These are phyloP conservation scores for Amylostereum areolatum DNA, from an alignment of 1,284 basidiomycete species.

Conservation along the genomic window DNA sequence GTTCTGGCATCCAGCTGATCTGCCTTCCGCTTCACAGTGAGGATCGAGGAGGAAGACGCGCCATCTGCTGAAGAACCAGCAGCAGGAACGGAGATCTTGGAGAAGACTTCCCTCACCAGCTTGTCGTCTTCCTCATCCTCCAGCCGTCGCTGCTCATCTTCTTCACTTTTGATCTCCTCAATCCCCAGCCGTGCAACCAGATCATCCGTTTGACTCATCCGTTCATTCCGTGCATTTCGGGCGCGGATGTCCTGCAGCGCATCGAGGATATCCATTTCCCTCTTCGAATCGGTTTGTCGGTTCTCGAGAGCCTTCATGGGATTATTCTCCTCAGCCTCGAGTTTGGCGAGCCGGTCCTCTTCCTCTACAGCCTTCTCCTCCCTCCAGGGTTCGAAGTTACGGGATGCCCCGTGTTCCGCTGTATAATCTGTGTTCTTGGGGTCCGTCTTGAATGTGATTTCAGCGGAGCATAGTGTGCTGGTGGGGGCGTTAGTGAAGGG, in stretches of 20 bases:
- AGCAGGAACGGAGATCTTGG: conserved; percentile 53
- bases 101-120: conserved; percentile 82
- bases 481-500: conserved; percentile 1
- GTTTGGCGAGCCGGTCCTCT: conserved; percentile 69
- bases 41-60: conserved; percentile 28
- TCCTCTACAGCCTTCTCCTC: conserved; percentile 70
- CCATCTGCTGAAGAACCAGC: conserved; percentile 21
- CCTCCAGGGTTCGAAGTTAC: conserved; percentile 93
- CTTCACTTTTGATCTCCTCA: conserved; percentile 66
- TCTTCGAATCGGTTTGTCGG: conserved; percentile 84
- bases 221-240: conserved; percentile 88
- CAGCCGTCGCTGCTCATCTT: conserved; percentile 55
- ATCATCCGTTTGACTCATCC: conserved; percentile 64
- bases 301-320: conserved; percentile 97
- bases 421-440: conserved; percentile 95
- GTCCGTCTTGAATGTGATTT: conserved; percentile 99
- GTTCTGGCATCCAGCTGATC: conserved; percentile 68
- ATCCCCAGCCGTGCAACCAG: conserved; percentile 48
- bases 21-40: conserved; percentile 79
- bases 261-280: conserved; percentile 98
- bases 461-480: conserved; percentile 90
- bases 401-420: conserved; percentile 89
- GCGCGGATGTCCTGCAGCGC: conserved; percentile 93
- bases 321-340: conserved; percentile 88
- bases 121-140: conserved; percentile 91